These are phyloP conservation scores for Phytophthora brassicae DNA, from an alignment of 352 stramenopile genomes.

Conservation along the genomic window DNA sequence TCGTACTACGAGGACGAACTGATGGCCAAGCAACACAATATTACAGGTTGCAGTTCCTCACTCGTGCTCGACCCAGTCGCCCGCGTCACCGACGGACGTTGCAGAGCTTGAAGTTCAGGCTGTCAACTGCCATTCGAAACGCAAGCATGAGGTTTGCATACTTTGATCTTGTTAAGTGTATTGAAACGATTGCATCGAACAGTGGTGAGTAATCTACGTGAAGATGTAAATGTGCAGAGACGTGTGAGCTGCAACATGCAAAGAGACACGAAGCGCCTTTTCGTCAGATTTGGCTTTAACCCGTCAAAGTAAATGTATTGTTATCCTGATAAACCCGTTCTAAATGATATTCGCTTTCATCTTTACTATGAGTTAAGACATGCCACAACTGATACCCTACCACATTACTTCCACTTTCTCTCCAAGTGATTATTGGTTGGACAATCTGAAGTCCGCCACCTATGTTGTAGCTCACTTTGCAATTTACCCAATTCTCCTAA, in stretches of 20 bases:
- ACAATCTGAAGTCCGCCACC: no score
- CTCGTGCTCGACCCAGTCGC: slow-evolving; percentile 22
- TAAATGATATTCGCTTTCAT: no score
- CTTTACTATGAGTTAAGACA: no score
- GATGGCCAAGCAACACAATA: no score
- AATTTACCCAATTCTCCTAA: slow-evolving; percentile 18
- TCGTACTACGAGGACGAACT: no score
- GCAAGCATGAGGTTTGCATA: slow-evolving; percentile 9
- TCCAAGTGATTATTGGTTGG: no score
- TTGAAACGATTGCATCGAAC: no score
- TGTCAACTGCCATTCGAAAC: slow-evolving; percentile 22
- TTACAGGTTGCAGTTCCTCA: slow-evolving; percentile 24
- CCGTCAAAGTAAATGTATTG: no score
- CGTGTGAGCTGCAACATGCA: slow-evolving; percentile 40
- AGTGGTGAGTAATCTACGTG: slow-evolving; percentile 19
- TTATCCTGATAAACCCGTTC: not conserved
- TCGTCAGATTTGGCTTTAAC: not conserved
- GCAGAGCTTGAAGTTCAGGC: slow-evolving; percentile 26
- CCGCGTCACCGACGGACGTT: slow-evolving; percentile 22
- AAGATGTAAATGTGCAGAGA: slow-evolving; percentile 3
- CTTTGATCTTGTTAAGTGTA: slow-evolving; percentile 2
- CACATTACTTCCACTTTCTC: no score
- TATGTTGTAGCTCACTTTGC: slow-evolving; percentile 26
- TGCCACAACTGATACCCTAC: not conserved
- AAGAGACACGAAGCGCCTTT: slow-evolving; percentile 42